Base-by-base conservation (phyloP, 257 asterid species). In the Cynanchum wilfordii region DNA sequence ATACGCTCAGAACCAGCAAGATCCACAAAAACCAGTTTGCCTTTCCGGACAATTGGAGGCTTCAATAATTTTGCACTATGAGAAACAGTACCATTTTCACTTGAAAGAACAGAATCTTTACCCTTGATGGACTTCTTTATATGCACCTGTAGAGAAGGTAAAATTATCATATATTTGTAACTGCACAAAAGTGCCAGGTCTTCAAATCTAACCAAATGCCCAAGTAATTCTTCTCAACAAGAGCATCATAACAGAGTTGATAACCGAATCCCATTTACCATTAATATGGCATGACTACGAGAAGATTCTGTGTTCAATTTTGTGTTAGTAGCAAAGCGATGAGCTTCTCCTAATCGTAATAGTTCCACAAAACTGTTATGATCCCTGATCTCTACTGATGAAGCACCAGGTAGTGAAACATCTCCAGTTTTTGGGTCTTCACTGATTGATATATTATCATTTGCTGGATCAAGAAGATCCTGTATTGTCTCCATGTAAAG, bases 1-100 rank as follows among this genome's bases (percentile, higher is more conserved):
- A 89, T 81, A 68, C 96, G 93, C 83, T 93, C 98, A 52, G 98
- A 93, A 79, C 98, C 98, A 81, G 98, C 98, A 74, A 93, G 96
- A 83, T 93, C 98, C 71, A 93, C 95, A 59, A 93, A 73, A 76
- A 93, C 82, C 60, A 93, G 88, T 83, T 93, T 90, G 86, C 95
- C 88, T 80, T 84, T 87, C 7, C 93, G 88, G 76, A 93, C 79
- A 79, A 89, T 44, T 42, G 98, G 85, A 71, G 96, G 88, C 84
- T 82, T 89, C 86, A 84, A 75, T 45, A 81, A 73, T 79, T 87
- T 89, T 12, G 89, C 74, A 70, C 70, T 73, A 58, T 81, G 81
- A 77, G 85, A 73, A 71, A 71, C 78, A 81, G 74, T 86, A 52
- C 85, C 89, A 62, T 86, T 88, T 85, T 87, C 97, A 83, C 68